Conservation (phyloP, 2,329 filamentous ascomycete genomes). For the Thelonectria discophora region DNA sequence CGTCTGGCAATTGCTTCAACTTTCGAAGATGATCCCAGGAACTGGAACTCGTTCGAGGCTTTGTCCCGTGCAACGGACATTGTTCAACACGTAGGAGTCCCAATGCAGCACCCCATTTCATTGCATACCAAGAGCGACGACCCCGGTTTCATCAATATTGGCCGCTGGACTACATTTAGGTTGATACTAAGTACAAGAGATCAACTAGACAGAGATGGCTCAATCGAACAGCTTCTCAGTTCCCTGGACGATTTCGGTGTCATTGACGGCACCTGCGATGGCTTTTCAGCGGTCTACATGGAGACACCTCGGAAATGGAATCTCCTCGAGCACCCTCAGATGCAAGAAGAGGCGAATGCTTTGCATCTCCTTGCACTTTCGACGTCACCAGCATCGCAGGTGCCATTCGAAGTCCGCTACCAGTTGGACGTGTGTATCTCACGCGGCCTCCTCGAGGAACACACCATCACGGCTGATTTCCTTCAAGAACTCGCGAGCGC, state of each 20-base stretch:
- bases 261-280: conserved; percentile 50
- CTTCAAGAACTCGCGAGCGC: conserved; percentile 65
- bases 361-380: conserved; percentile 41
- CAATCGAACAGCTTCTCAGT: conserved; percentile 54
- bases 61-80: conserved; percentile 63
- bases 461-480: conserved; percentile 75
- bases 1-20: conserved; percentile 44
- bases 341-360: conserved; percentile 34
- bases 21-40: conserved; percentile 42
- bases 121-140: conserved; percentile 49
- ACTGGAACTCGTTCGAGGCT: conserved; percentile 53
- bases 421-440: conserved; percentile 96
- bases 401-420: conserved; percentile 81
- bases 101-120: conserved; percentile 49
- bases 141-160: conserved; percentile 57
- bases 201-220: conserved; percentile 31
- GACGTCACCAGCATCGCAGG: conserved; percentile 38
- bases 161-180: conserved; percentile 65
- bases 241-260: conserved; percentile 80
- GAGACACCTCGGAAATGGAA: conserved; percentile 43
- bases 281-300: conserved; percentile 52
- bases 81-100: conserved; percentile 45
- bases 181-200: conserved; percentile 50
- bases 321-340: conserved; percentile 41
- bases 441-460: conserved; percentile 77